Evolutionary conservation across 2,329 filamentous ascomycete genomes (phyloP).

Genomic region (Pestalotiopsis sp.): DNA sequence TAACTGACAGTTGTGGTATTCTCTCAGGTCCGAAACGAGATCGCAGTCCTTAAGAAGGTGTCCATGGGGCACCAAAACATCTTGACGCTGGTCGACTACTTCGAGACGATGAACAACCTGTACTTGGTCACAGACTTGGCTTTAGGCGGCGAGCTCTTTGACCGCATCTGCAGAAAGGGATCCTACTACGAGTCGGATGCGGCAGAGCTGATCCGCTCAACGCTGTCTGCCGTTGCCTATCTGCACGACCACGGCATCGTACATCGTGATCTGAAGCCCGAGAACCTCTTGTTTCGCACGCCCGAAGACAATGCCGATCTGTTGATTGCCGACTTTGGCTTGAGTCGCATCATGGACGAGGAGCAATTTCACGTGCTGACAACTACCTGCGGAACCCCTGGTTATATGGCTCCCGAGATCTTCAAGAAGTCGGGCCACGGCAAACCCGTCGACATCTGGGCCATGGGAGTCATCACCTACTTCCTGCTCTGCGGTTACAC

Average conservation of each 20-base stretch:
- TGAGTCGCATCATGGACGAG: conserved; percentile 98
- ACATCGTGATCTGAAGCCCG: conserved; percentile 95
- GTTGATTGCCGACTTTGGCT: conserved; percentile 93
- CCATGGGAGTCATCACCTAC: conserved; percentile 97
- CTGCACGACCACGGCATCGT: conserved; percentile 98
- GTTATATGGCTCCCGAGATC: conserved; percentile 99
- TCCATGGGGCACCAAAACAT: conserved; percentile 99
- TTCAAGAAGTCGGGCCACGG: conserved; percentile 99
- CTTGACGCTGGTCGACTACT: conserved; percentile 96
- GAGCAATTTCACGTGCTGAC: conserved; percentile 97
- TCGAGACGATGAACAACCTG: conserved; percentile 99
- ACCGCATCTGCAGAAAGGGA: conserved; percentile 97
- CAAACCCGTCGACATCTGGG: conserved; percentile 98
- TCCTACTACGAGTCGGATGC: conserved; percentile 98
- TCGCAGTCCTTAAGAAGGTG: conserved; percentile 95
- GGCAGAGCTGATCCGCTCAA: conserved; percentile 91
- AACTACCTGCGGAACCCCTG: conserved; percentile 95
- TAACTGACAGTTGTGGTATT: neutral
- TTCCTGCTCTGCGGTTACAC: conserved; percentile 98
- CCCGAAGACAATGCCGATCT: conserved; percentile 98
- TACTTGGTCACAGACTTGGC: conserved; percentile 98
- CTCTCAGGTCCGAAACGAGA: conserved; percentile 88
- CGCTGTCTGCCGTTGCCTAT: conserved; percentile 96
- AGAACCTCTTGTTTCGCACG: conserved; percentile 94
- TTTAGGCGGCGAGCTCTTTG: conserved; percentile 94